Conservation (phyloP, 768 basidiomycete species). For the Calvatia gigantea region DNA sequence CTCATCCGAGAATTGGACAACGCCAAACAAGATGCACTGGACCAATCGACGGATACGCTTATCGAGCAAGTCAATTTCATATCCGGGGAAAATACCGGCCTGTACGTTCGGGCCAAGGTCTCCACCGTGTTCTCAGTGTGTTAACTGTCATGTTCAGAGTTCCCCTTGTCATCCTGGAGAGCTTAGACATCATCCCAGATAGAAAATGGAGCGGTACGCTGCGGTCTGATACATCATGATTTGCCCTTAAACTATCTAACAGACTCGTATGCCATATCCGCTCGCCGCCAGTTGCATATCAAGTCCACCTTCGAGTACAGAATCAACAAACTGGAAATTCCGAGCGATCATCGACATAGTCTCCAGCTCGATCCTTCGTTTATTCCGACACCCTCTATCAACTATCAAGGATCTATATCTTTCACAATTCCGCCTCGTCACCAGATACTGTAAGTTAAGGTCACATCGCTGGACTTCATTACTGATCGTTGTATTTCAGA, state of each 20-base stretch:
- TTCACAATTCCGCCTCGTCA: slow-evolving; percentile 21
- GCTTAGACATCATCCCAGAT: background rate
- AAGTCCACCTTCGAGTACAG: slow-evolving; percentile 26
- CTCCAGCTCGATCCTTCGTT: slow-evolving; percentile 29
- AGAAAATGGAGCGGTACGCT: too few relatives aligned
- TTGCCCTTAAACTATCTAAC: background rate
- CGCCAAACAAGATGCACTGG: background rate
- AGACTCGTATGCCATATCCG: background rate
- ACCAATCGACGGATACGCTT: background rate
- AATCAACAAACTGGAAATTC: slow-evolving; percentile 28
- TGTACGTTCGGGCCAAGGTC: background rate
- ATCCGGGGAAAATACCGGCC: background rate
- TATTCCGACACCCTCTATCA: slow-evolving; percentile 27
- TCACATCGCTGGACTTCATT: background rate
- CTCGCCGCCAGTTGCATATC: slow-evolving; percentile 11
- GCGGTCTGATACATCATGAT: background rate
- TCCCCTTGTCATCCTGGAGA: background rate
- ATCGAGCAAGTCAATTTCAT: background rate
- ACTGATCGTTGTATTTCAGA: slow-evolving; percentile 12
- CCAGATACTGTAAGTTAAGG: slow-evolving; percentile 28
- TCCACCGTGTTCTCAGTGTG: background rate
- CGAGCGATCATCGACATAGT: slow-evolving; percentile 31
- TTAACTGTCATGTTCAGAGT: background rate
- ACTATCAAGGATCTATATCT: slow-evolving; percentile 18
- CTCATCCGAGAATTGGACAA: background rate